These are phyloP conservation scores for Petunia hybrid DNA, from an alignment of 305 asterid species.

Conservation along the genomic window DNA sequence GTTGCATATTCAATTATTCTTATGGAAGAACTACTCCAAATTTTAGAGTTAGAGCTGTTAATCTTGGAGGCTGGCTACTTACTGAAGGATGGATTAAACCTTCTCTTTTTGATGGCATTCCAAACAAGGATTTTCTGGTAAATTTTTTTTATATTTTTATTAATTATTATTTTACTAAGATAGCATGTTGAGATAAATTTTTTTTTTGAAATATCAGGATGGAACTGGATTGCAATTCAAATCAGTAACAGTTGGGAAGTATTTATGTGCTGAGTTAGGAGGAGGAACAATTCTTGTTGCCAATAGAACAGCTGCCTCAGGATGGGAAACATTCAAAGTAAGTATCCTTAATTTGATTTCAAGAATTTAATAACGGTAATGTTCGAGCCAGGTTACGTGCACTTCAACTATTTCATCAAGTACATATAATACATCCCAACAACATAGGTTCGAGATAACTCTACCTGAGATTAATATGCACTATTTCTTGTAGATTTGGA, in stretches of 20 bases:
- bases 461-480: not conserved
- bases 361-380: not conserved
- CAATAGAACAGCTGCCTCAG: slow-evolving; percentile 65
- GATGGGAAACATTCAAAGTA: slow-evolving; percentile 85
- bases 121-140: slow-evolving; percentile 69
- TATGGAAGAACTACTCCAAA: slow-evolving; percentile 39
- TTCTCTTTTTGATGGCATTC: slow-evolving; percentile 66
- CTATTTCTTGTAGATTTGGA: slow-evolving; percentile 64
- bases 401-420: not conserved
- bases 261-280: slow-evolving; percentile 68
- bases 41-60: slow-evolving; percentile 70
- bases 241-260: slow-evolving; percentile 65
- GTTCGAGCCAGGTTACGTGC: not conserved
- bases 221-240: slow-evolving; percentile 70
- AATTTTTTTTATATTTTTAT: not conserved
- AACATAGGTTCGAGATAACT: not conserved
- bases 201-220: slow-evolving; percentile 46
- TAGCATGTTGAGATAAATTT: too few relatives aligned
- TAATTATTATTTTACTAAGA: too few relatives aligned
- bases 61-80: slow-evolving; percentile 81
- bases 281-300: slow-evolving; percentile 78
- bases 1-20: slow-evolving; percentile 39
- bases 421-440: not conserved
- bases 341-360: slow-evolving; percentile 17
- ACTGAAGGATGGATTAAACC: slow-evolving; percentile 86